Evolutionary conservation across 2,329 filamentous ascomycete genomes (phyloP).

Genomic region (Xylariaceae sp.): DNA sequence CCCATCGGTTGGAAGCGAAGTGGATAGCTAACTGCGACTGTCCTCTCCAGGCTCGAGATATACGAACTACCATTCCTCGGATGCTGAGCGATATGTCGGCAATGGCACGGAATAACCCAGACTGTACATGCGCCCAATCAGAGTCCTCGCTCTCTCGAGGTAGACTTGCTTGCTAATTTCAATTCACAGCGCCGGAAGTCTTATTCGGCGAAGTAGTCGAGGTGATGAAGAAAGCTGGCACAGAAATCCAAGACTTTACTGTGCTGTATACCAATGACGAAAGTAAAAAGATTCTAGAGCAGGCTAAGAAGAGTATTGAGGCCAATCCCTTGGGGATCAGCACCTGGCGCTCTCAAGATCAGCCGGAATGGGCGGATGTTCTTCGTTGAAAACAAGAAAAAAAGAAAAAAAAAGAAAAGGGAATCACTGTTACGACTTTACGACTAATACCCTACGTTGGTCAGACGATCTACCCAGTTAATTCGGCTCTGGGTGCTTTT

Average conservation of each 20-base stretch:
- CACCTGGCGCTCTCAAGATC: slow-evolving; percentile 53
- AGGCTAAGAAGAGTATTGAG: slow-evolving; percentile 47
- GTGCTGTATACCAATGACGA: slow-evolving; percentile 43
- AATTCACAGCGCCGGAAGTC: slow-evolving; percentile 40
- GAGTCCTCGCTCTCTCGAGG: background rate
- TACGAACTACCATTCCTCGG: slow-evolving; percentile 45
- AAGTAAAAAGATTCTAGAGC: slow-evolving; percentile 45
- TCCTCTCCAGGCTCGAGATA: slow-evolving; percentile 37
- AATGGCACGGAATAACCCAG: slow-evolving; percentile 34
- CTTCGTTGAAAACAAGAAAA: slow-evolving; percentile 7
- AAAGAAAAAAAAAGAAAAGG: too few species aligned
- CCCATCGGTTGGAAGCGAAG: background rate
- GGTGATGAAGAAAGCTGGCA: slow-evolving; percentile 42
- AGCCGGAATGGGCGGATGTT: slow-evolving; percentile 51
- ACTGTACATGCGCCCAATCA: slow-evolving; percentile 37
- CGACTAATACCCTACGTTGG: background rate
- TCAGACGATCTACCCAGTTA: background rate
- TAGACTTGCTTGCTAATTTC: slow-evolving; percentile 18
- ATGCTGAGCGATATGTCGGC: slow-evolving; percentile 48
- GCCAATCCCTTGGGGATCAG: slow-evolving; percentile 52
- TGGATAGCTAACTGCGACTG: slow-evolving; percentile 2
- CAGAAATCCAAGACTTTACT: slow-evolving; percentile 48
- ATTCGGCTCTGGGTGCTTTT: background rate
- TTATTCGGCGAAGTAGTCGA: slow-evolving; percentile 44
- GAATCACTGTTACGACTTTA: background rate